phyloP scores from a whole-genome alignment of 495 filamentous ascomycete genomes.

The Schizothecium vesticola region DNA sequence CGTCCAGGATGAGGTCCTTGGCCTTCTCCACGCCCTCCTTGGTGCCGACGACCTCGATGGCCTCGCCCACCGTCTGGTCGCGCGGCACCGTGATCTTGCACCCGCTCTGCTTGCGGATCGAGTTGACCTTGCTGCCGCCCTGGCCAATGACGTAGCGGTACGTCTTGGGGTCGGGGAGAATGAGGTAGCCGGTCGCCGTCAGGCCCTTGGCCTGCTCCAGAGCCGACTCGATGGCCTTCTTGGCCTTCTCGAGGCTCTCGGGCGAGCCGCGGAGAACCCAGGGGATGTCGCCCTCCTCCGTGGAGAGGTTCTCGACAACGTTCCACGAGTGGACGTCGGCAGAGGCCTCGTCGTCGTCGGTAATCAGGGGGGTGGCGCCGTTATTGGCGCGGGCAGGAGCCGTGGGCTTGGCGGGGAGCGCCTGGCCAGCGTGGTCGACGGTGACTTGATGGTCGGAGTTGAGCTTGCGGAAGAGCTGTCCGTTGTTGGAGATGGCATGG shows the following conservation, averaged over 20 bases:
- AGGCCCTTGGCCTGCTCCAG: slow-evolving; percentile 67
- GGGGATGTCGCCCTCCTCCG: slow-evolving; percentile 71
- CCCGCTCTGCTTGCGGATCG: slow-evolving; percentile 84
- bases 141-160: slow-evolving; percentile 89
- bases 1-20: slow-evolving; percentile 78
- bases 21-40: slow-evolving; percentile 81
- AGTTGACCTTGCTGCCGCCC: slow-evolving; percentile 84
- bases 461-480: slow-evolving; percentile 83
- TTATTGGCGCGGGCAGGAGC: slow-evolving; percentile 45
- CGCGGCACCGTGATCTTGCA: slow-evolving; percentile 89
- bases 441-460: slow-evolving; percentile 77
- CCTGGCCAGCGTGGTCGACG: slow-evolving; percentile 80
- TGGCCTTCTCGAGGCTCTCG: slow-evolving; percentile 73
- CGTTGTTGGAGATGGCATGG: slow-evolving; percentile 80
- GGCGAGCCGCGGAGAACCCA: slow-evolving; percentile 80
- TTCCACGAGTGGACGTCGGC: slow-evolving; percentile 74
- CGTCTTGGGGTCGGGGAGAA: slow-evolving; percentile 80
- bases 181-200: slow-evolving; percentile 73
- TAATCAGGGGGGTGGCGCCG: slow-evolving; percentile 74
- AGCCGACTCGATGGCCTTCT: slow-evolving; percentile 61
- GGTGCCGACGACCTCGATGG: slow-evolving; percentile 80
- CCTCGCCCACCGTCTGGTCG: slow-evolving; percentile 68
- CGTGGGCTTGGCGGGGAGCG: slow-evolving; percentile 61
- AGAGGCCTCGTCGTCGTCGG: slow-evolving; percentile 62
- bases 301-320: slow-evolving; percentile 54